Conservation (phyloP, 163 green algal species). For the Scenedesmus sp. region DNA sequence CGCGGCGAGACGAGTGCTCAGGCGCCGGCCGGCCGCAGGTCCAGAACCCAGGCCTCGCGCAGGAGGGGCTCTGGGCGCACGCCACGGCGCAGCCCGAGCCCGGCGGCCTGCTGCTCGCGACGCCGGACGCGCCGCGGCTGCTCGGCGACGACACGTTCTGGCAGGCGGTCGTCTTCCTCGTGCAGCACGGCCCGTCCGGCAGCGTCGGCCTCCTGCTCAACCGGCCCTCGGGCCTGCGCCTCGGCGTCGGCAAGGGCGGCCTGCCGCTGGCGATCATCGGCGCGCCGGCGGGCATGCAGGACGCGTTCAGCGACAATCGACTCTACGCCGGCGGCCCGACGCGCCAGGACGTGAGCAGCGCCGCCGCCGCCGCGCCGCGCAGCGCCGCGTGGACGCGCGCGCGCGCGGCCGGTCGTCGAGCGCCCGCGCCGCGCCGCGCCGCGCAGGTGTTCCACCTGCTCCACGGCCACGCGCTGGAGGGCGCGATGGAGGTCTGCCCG, state of each 20-base stretch:
- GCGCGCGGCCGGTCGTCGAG: too few species aligned
- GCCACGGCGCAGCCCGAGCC: slow-evolving; percentile 47
- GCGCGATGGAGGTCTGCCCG: slow-evolving; percentile 47
- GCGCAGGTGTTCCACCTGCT: slow-evolving; percentile 57
- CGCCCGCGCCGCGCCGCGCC: too few species aligned
- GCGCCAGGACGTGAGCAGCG: not conserved
- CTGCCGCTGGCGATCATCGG: slow-evolving; percentile 35
- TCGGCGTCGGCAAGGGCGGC: slow-evolving; percentile 46
- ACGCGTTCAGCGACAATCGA: slow-evolving; percentile 52
- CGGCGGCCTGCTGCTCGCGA: slow-evolving; percentile 54
- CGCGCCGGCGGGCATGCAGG: slow-evolving; percentile 43
- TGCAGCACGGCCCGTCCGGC: slow-evolving; percentile 40
- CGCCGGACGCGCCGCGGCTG: slow-evolving; percentile 23
- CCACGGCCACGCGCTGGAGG: slow-evolving; percentile 53
- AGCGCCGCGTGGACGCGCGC: not conserved
- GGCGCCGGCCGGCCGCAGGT: too few species aligned
- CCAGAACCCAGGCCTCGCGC: slow-evolving; percentile 53
- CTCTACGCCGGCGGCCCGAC: slow-evolving; percentile 61
- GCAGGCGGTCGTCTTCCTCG: slow-evolving; percentile 53
- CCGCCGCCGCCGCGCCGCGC: not conserved
- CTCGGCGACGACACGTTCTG: slow-evolving; percentile 27
- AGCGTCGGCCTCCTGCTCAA: slow-evolving; percentile 58
- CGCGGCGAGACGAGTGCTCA: too few species aligned
- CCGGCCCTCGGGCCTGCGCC: slow-evolving; percentile 41
- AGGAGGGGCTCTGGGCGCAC: slow-evolving; percentile 63